These are phyloP conservation scores for Trichoderma reesei DNA, from an alignment of 495 filamentous ascomycete genomes.

Conservation along the genomic window DNA sequence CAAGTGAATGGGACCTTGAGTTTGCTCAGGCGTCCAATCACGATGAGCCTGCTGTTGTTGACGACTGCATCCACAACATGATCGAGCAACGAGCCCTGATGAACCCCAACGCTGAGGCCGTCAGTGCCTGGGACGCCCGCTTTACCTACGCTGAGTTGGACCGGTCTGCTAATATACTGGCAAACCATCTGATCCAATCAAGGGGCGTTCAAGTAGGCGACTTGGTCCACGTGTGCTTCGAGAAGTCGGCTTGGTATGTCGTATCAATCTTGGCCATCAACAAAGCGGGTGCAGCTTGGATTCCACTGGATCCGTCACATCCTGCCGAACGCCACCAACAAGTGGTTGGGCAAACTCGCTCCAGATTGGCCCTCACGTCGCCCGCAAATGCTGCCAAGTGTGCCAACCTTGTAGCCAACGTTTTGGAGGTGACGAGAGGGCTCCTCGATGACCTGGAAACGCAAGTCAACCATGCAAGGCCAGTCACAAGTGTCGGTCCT, in stretches of 20 bases:
- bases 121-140: conserved; percentile 29
- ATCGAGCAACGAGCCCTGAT: not conserved
- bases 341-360: not conserved
- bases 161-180: not conserved
- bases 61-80: not conserved
- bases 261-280: conserved; percentile 1
- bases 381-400: not conserved
- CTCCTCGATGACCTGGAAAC: not conserved
- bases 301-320: not conserved
- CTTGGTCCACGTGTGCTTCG: conserved; percentile 1
- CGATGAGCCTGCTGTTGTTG: not conserved
- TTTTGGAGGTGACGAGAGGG: not conserved
- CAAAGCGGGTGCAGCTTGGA: conserved; percentile 8
- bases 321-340: not conserved
- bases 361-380: not conserved
- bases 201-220: not conserved
- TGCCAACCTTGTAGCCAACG: not conserved
- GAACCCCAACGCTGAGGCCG: conserved; percentile 13
- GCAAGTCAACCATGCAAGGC: conserved; percentile 17
- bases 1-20: conserved; percentile 2
- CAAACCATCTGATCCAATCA: not conserved
- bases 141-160: conserved; percentile 23
- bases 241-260: conserved; percentile 5
- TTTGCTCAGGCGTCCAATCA: not conserved
- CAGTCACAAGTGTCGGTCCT: not conserved